phyloP scores from a whole-genome alignment of 352 stramenopile species.

The Phytophthora sp. region DNA sequence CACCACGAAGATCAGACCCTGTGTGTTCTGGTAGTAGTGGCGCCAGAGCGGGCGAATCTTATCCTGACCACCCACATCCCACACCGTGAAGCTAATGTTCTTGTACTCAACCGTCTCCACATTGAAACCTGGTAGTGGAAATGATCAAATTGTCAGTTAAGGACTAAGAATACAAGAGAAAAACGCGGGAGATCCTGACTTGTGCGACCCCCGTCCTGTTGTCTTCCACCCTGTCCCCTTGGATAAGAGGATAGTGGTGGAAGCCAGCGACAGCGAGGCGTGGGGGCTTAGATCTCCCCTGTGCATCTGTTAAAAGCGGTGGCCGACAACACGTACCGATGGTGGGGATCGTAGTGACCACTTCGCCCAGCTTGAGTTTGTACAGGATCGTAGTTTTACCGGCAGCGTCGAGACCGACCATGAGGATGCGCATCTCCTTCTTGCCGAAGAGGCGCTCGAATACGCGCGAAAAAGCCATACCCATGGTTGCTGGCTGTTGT shows the following conservation, averaged over 20 bases:
- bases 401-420: conserved; percentile 99
- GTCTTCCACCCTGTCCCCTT: neutral
- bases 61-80: conserved; percentile 99
- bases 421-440: conserved; percentile 99
- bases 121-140: conserved; percentile 96
- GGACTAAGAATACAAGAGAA: too few relatives aligned
- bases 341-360: conserved; percentile 19
- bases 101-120: conserved; percentile 99
- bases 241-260: neutral
- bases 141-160: too few relatives aligned
- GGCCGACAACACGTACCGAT: conserved; percentile 6
- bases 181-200: conserved; percentile 6
- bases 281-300: too few relatives aligned
- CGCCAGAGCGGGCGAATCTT: conserved; percentile 98
- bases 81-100: conserved; percentile 99
- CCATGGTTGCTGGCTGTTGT: conserved; percentile 88
- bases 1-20: conserved; percentile 99
- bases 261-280: too few relatives aligned
- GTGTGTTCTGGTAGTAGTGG: conserved; percentile 99
- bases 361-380: conserved; percentile 19
- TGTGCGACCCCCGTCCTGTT: conserved; percentile 38
- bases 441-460: conserved; percentile 99
- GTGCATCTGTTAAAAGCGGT: conserved; percentile 21
- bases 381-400: conserved; percentile 72
- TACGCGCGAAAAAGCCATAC: conserved; percentile 96